Percentiles rank a stretch among this genome's conserved stretches.
phyloP scores from a whole-genome alignment of 768 basidiomycete species.

The Termitomyces sp. region DNA sequence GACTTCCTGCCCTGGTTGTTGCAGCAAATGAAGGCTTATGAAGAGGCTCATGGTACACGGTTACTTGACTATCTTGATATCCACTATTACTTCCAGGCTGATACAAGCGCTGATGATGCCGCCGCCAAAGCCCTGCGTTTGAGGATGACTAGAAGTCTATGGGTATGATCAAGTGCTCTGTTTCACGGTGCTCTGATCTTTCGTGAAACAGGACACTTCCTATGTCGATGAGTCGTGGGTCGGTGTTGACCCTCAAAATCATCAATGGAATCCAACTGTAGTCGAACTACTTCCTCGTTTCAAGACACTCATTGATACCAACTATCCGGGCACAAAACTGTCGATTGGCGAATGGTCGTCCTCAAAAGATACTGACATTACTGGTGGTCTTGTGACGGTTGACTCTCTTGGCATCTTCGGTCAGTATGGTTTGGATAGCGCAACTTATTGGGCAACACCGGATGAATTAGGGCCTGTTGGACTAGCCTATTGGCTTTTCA shows the following conservation, averaged over 20 bases:
- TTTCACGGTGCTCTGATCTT: neutral
- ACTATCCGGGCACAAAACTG: conserved; percentile 51
- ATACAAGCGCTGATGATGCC: conserved; percentile 47
- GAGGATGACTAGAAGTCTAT: conserved; percentile 43
- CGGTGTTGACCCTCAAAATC: conserved; percentile 35
- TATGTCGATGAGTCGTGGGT: conserved; percentile 55
- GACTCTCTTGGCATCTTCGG: conserved; percentile 50
- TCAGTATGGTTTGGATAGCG: conserved; percentile 38
- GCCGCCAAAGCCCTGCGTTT: conserved; percentile 45
- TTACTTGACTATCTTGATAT: conserved; percentile 52
- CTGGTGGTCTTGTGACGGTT: conserved; percentile 47
- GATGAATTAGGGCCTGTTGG: conserved; percentile 43
- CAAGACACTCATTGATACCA: conserved; percentile 37
- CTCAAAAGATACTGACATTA: conserved; percentile 41
- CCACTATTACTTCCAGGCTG: conserved; percentile 49
- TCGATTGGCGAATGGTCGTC: conserved; percentile 51
- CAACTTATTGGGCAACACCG: conserved; percentile 48
- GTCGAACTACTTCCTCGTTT: conserved; percentile 46
- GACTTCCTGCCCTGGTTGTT: conserved; percentile 58
- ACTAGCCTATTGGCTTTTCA: conserved; percentile 49
- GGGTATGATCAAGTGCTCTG: conserved; percentile 25
- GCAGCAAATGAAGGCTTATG: conserved; percentile 35
- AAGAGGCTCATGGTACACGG: conserved; percentile 29
- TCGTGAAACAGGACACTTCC: conserved; percentile 27
- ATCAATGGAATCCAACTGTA: conserved; percentile 37